Percentiles rank a stretch among this genome's conserved stretches.
phyloP scores from a whole-genome alignment of 257 asterid genomes.

The Osmanthus fragrans region DNA sequence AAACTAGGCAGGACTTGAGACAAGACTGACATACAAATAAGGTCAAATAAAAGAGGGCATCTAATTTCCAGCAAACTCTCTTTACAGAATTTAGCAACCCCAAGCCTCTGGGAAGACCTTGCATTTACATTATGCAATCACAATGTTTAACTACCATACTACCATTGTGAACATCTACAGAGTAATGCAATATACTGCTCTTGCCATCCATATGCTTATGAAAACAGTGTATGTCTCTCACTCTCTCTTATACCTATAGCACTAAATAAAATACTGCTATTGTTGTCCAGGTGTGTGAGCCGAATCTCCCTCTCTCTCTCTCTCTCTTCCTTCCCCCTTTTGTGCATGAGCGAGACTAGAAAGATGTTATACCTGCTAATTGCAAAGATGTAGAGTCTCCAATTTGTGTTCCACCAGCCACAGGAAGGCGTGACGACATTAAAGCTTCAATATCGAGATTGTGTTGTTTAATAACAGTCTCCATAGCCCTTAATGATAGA shows the following conservation, averaged over 20 bases:
- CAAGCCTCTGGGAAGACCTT: constrained; percentile 39
- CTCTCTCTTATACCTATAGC: not conserved
- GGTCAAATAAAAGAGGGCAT: constrained; percentile 21
- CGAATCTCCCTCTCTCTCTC: not conserved
- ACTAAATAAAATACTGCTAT: constrained; percentile 14
- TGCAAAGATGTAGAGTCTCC: constrained; percentile 83
- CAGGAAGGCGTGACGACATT: constrained; percentile 79
- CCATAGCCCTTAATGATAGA: constrained; percentile 84
- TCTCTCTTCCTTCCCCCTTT: not conserved
- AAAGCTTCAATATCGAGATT: constrained; percentile 89
- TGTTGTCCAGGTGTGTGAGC: not conserved
- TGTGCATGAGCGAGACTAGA: constrained; percentile 7
- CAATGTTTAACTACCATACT: constrained; percentile 14
- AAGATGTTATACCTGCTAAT: constrained; percentile 55
- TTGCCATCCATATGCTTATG: not conserved
- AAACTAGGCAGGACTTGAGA: not conserved
- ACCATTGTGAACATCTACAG: not conserved
- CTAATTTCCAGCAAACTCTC: constrained; percentile 63
- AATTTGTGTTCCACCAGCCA: constrained; percentile 65
- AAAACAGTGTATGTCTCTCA: not conserved
- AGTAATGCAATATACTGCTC: not conserved
- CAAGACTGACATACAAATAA: not conserved
- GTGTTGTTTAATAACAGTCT: constrained; percentile 92
- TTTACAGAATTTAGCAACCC: constrained; percentile 56
- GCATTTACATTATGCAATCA: constrained; percentile 26